phyloP scores from a whole-genome alignment of 345 rosid species.

The Bruguiera parviflora region DNA sequence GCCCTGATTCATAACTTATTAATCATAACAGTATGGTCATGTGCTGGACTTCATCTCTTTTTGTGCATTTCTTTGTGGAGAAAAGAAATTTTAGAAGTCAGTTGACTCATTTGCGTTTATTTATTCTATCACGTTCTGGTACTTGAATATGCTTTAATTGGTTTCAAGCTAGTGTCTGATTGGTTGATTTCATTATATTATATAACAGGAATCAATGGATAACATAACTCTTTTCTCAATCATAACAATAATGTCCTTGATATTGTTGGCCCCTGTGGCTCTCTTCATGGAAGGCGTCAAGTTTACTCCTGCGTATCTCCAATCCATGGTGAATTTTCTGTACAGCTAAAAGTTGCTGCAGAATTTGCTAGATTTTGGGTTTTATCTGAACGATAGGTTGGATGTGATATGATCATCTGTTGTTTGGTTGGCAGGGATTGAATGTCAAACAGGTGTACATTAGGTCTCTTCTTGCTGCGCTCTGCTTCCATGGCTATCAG shows the following conservation, averaged over 20 bases:
- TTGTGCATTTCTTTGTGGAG: not conserved
- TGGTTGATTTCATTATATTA: too few relatives aligned
- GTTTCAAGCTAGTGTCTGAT: too few relatives aligned
- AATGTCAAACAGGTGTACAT: conserved; percentile 58
- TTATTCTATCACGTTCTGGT: not conserved
- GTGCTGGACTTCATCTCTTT: not conserved
- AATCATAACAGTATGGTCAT: not conserved
- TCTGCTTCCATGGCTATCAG: conserved; percentile 96
- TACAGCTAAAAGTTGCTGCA: not conserved
- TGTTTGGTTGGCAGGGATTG: conserved; percentile 51
- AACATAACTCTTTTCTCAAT: conserved; percentile 97
- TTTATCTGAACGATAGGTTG: not conserved
- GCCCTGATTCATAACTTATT: not conserved
- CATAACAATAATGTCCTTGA: conserved; percentile 86
- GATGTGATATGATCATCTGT: conserved; percentile 13
- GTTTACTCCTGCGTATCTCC: conserved; percentile 81
- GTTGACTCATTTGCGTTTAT: not conserved
- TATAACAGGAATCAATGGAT: conserved; percentile 82
- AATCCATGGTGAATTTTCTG: conserved; percentile 64
- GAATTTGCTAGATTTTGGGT: not conserved
- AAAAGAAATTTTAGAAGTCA: not conserved
- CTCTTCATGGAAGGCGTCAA: conserved; percentile 81
- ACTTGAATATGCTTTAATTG: not conserved
- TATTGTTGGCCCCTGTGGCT: conserved; percentile 77
- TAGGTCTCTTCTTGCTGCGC: conserved; percentile 77